Conservation (phyloP, 83 land plant genomes). For the Picea abies region DNA sequence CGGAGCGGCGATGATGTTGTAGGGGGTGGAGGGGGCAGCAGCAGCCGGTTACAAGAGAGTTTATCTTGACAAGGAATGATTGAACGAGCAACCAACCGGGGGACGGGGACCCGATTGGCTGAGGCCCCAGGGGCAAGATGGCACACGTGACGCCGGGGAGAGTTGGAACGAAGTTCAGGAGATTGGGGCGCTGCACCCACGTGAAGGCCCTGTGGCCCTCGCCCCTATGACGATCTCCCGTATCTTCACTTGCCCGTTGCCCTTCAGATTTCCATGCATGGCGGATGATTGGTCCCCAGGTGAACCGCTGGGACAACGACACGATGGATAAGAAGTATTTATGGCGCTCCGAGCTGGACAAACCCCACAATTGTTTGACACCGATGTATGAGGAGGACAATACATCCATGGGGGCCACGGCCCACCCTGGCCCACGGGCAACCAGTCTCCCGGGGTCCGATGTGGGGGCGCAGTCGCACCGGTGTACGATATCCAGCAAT, state of each 20-base stretch:
- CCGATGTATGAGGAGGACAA: no score
- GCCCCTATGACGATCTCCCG: background rate
- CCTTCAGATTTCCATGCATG: background rate
- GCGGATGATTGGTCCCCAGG: background rate
- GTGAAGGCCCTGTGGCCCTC: slow-evolving; percentile 7
- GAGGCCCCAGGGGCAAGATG: background rate
- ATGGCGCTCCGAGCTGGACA: no score
- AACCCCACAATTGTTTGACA: no score
- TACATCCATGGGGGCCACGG: background rate
- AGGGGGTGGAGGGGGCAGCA: background rate
- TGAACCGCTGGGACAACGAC: background rate
- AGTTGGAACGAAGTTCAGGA: background rate
- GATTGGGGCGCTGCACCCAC: background rate
- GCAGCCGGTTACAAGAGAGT: background rate
- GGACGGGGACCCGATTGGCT: background rate
- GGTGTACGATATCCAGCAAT: background rate
- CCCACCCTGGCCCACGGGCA: background rate
- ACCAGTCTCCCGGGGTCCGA: background rate
- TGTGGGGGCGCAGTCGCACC: background rate
- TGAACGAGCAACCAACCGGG: background rate
- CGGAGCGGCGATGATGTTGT: background rate
- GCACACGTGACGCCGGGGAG: background rate
- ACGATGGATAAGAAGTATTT: background rate
- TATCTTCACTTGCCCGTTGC: background rate
- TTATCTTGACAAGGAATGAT: background rate